Conservation (phyloP, 306 rosid species). For the Hippophae gyantsensis region DNA sequence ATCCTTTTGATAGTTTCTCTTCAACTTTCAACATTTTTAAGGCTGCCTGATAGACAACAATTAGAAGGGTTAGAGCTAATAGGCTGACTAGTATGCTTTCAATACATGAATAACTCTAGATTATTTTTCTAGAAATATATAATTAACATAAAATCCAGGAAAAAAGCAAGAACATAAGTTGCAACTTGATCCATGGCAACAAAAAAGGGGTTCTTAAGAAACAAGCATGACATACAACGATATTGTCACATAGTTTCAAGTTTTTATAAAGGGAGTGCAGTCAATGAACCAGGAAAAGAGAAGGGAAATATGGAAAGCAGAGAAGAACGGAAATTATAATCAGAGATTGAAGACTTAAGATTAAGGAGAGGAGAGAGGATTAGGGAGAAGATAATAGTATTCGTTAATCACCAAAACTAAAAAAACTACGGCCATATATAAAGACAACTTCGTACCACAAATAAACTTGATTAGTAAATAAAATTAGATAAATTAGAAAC, state of each 20-base stretch:
- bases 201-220: neutral
- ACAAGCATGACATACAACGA: neutral
- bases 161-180: neutral
- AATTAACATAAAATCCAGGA: neutral
- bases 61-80: slow-evolving; percentile 17
- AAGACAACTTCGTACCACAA: too few species aligned
- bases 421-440: too few species aligned
- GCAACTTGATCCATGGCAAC: neutral
- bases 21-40: slow-evolving; percentile 74
- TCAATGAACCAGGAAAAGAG: neutral
- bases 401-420: too few species aligned
- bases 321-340: too few species aligned
- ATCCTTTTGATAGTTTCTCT: slow-evolving; percentile 93
- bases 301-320: too few species aligned
- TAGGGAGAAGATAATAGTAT: too few species aligned
- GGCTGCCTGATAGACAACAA: slow-evolving; percentile 53
- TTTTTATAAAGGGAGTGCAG: neutral
- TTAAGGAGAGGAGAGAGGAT: too few species aligned
- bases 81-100: neutral
- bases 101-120: neutral
- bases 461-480: too few species aligned
- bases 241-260: neutral
- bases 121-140: neutral
- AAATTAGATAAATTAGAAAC: too few species aligned
- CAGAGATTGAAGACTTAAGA: too few species aligned